Percentiles rank a stretch among this genome's conserved stretches.
phyloP scores from a whole-genome alignment of 257 asterid genomes.

The Forsythia viridissima region DNA sequence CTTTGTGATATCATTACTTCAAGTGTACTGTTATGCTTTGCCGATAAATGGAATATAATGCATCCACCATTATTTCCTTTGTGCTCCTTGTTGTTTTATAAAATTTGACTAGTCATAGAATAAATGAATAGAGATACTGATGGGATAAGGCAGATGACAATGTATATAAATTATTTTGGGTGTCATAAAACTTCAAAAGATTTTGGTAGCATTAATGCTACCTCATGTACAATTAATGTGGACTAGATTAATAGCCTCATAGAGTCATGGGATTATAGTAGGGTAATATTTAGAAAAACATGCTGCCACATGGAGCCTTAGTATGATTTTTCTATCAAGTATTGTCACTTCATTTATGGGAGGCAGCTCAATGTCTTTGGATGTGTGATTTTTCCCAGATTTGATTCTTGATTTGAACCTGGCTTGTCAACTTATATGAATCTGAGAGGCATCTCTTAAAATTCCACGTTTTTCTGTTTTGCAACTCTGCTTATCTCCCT shows the following conservation, averaged over 20 bases:
- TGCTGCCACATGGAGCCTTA: slow-evolving; percentile 1
- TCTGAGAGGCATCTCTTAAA: background rate
- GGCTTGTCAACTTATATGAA: slow-evolving; percentile 1
- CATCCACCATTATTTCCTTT: background rate
- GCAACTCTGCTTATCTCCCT: background rate
- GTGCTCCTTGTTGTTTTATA: background rate
- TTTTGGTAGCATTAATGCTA: background rate
- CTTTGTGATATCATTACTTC: background rate
- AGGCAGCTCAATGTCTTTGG: background rate
- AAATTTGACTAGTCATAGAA: slow-evolving; percentile 1
- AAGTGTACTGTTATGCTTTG: slow-evolving; percentile 14
- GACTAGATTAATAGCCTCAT: background rate
- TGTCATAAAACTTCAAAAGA: background rate
- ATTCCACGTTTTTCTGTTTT: background rate
- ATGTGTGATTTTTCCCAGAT: background rate
- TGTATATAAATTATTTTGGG: background rate
- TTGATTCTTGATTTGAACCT: background rate
- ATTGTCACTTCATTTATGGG: background rate
- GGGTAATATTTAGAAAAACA: background rate
- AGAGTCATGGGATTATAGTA: slow-evolving; percentile 5
- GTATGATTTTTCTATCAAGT: background rate
- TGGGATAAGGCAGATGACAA: background rate
- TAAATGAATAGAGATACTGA: slow-evolving; percentile 2
- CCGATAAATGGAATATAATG: background rate
- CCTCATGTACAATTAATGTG: slow-evolving; percentile 1